Base-by-base conservation (phyloP, 371 early-diverging fungal genomes). In the Phascolomyces articulosus region DNA sequence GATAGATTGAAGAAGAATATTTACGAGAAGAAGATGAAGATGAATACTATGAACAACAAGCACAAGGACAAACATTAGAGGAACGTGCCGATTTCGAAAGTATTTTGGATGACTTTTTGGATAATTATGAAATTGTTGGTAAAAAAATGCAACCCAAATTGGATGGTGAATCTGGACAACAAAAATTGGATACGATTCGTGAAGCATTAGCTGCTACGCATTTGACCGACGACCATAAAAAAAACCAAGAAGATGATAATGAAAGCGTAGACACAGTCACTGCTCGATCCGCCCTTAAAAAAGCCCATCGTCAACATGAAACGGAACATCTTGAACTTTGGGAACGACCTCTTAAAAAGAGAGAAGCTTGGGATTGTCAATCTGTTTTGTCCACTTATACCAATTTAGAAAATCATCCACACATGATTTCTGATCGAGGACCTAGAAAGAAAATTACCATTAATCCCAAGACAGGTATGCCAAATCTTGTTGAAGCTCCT, bases 81-180 rank as follows among this genome's bases (percentile, higher is more conserved):
- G 72, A 85, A 29, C 72, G 90, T 23, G 84, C 82, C 61, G 88
- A 89, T 67, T 85, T 92, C 59, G 88, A 91, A 55, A 79, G 71
- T 41, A 90, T 96, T 62, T 66, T 96, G 58, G 95, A 95, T 71
- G 96, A 96, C 58, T 96, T 98, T 68, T 84, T 96, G 69, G 89
- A 90, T 40, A 89, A 89, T 54, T 92, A 91, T 65, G 94, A 95
- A 72, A 83, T 94, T 59, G 87, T 91, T 1, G 95, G 93, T 4
- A 78, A 79, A 59, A 87, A 87, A 62, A 86, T 90, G 88, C 80
- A 84, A 23, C 83, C 85, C 26, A 79, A 82, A 48, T 58, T 89
- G 41, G 91, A 91, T 40, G 94, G 92, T 16, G 87, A 83, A 18
- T 75, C 84, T 0, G 72, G 76, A 0, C 84, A 73, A 16, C 85